Evolutionary conservation across 2,329 filamentous ascomycete genomes (phyloP), one percentile per base, ranked within the genome.

Genomic region (Pezicula neosporulosa): DNA sequence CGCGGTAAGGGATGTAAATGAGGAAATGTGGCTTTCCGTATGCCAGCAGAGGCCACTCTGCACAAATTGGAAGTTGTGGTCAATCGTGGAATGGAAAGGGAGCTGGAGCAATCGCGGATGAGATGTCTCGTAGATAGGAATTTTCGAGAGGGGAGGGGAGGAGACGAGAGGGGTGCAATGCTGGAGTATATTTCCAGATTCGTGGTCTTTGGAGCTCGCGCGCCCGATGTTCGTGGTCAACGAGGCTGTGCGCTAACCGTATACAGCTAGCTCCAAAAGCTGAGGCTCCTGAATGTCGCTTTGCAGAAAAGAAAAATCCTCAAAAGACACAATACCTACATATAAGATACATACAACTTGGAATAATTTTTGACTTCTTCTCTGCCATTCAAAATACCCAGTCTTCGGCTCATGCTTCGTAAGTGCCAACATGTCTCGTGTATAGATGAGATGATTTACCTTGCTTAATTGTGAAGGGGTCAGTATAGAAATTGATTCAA

Each of bases 1-100:
- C 37, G 50, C 48, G 30, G 54, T 53, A 56, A 56, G 59, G 56
- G 53, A 38, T 47, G 38, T 37, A 38, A 37, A 44, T 41, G 47
- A 54, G 49, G 53, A 47, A 52, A 52, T 57, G 58, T 61, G 58
- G 60, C 58, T 60, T 60, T 51, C 47, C 44, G 50, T 33, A 46
- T 18, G 51, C 50, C 53, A 51, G 48, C 47, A 48, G 55, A 54
- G 51, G 51, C 42, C 51, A 37, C 54, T 54, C 43, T 52, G 45
- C 52, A 44, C 37, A 39, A 48, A 39, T 35, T 38, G 46, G 38
- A 9, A 45, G 47, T 53, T 46, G 54, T 50, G 46, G 33, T 56
- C 54, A 56, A 48, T 41, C 38, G 53, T 42, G 18, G 28, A 36
- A 39, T 21, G 15, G 41, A 41, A 46, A 35, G 49, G 19, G 41